A percentile compares a stretch with the other conserved stretches of the same genome.
phyloP scores from a whole-genome alignment of 371 early-diverging fungal species.

The Mortierella sp. region DNA sequence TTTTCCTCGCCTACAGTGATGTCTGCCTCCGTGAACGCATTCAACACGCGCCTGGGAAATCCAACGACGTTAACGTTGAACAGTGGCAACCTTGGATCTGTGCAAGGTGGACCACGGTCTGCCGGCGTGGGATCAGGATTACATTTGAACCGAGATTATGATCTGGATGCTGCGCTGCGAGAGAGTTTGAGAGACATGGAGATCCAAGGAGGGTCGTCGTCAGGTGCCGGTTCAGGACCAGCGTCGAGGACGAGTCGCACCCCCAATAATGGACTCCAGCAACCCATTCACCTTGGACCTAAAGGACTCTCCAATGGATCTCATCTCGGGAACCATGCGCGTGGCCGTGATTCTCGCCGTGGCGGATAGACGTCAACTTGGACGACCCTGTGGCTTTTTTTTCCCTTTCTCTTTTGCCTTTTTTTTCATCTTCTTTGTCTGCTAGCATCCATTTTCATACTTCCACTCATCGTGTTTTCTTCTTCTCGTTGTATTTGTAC shows the following conservation, averaged over 20 bases:
- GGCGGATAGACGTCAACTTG: constrained; percentile 26
- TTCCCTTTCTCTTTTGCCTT: constrained; percentile 6
- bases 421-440: not conserved
- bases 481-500: not conserved
- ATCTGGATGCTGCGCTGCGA: constrained; percentile 42
- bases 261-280: constrained; percentile 27
- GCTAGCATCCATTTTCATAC: not conserved
- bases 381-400: not conserved
- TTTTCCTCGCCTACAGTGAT: constrained; percentile 51
- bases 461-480: not conserved
- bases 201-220: constrained; percentile 18
- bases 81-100: constrained; percentile 18
- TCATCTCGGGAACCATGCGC: constrained; percentile 30
- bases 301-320: constrained; percentile 32
- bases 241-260: constrained; percentile 18
- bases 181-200: constrained; percentile 48
- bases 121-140: not conserved
- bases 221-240: constrained; percentile 18
- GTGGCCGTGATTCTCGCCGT: constrained; percentile 46
- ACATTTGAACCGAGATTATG: constrained; percentile 28
- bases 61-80: constrained; percentile 42
- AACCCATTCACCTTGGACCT: constrained; percentile 31
- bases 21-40: constrained; percentile 55
- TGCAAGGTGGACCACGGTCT: not conserved
- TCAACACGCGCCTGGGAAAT: constrained; percentile 50